Evolutionary conservation across 805 yeast species (phyloP).

Genomic region (Nakazawaea molendinolei): DNA sequence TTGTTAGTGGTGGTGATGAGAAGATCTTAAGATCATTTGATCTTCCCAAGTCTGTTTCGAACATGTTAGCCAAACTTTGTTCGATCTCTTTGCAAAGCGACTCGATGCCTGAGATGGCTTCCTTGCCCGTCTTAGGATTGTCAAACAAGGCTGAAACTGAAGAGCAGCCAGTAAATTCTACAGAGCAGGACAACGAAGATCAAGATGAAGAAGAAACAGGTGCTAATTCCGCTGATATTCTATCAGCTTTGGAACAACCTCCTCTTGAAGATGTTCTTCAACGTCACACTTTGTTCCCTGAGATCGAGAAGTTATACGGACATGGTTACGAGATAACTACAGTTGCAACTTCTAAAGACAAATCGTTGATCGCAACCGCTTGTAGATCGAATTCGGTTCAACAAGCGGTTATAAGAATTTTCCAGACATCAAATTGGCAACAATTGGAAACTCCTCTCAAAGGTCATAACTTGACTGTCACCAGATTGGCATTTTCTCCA

Average conservation of each 20-base stretch:
- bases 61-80: conserved; percentile 49
- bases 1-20: conserved; percentile 95
- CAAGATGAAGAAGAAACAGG: conserved; percentile 26
- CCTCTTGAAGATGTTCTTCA: conserved; percentile 91
- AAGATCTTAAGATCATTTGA: conserved; percentile 85
- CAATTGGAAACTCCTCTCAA: conserved; percentile 47
- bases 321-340: conserved; percentile 94
- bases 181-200: conserved; percentile 23
- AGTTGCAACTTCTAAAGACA: conserved; percentile 62
- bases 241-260: conserved; percentile 43
- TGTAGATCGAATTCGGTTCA: conserved; percentile 78
- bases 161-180: conserved; percentile 22
- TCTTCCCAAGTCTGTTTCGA: conserved; percentile 74
- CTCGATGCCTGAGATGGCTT: conserved; percentile 72
- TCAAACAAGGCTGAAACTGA: conserved; percentile 78
- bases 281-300: conserved; percentile 92
- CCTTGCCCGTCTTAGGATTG: conserved; percentile 87
- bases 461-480: conserved; percentile 81
- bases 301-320: conserved; percentile 88
- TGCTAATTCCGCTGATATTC: conserved; percentile 39
- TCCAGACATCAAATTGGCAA: conserved; percentile 54
- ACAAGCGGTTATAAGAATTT: conserved; percentile 83
- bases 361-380: conserved; percentile 72
- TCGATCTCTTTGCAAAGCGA: conserved; percentile 29
- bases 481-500: conserved; percentile 71